Conservation (phyloP, 305 asterid species). For the Solanum hybrid region DNA sequence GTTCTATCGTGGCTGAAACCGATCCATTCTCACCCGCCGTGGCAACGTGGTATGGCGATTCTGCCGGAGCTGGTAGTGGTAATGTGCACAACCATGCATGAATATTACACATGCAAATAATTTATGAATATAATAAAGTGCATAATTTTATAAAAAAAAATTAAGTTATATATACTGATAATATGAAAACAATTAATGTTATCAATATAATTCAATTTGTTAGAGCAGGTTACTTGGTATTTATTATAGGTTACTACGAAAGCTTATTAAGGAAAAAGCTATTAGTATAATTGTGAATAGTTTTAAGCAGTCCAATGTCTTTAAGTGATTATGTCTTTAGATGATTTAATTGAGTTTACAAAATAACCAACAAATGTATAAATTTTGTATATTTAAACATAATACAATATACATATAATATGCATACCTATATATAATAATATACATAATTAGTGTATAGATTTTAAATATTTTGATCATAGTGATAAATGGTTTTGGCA, state of each 20-base stretch:
- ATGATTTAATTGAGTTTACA: not conserved
- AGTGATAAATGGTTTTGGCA: not conserved
- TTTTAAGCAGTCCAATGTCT: not conserved
- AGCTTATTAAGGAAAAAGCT: not conserved
- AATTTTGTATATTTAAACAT: too few species aligned
- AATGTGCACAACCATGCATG: not conserved
- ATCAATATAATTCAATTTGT: not conserved
- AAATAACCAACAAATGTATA: not conserved
- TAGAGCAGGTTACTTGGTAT: not conserved
- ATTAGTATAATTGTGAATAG: not conserved
- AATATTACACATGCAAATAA: not conserved
- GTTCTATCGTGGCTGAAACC: not conserved
- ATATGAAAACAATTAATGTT: not conserved
- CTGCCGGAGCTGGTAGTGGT: constrained; percentile 5
- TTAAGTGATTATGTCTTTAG: not conserved
- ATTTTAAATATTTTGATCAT: too few species aligned
- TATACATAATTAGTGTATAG: too few species aligned
- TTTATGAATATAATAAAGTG: not conserved
- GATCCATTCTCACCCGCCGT: not conserved
- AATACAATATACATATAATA: too few species aligned
- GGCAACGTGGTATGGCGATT: not conserved
- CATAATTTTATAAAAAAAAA: not conserved
- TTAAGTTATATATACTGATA: not conserved
- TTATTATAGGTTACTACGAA: not conserved
- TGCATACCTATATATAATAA: too few species aligned